Percentiles rank a stretch among this genome's conserved stretches.
Evolutionary conservation across 768 basidiomycete species (phyloP).

Genomic region (Amanita fuliginea): DNA sequence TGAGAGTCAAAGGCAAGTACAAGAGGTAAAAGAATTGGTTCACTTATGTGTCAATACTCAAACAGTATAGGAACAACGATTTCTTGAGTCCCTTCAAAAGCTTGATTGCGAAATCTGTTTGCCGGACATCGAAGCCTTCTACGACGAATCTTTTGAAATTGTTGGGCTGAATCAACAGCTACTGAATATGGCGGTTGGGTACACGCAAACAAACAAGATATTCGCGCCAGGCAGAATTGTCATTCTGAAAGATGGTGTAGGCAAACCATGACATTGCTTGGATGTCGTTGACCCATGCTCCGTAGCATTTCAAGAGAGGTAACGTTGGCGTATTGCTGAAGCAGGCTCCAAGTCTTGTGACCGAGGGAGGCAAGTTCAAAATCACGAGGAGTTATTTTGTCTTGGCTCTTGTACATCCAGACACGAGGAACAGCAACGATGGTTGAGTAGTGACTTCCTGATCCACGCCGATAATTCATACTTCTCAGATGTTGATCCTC

Average conservation of each 20-base stretch:
- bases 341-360: constrained; percentile 36
- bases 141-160: constrained; percentile 58
- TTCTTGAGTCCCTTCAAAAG: constrained; percentile 47
- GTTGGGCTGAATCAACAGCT: constrained; percentile 53
- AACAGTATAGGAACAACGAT: constrained; percentile 55
- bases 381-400: constrained; percentile 53
- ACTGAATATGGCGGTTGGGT: constrained; percentile 43
- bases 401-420: constrained; percentile 57
- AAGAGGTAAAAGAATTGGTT: constrained; percentile 39
- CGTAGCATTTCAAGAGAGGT: constrained; percentile 65
- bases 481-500: constrained; percentile 43
- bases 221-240: constrained; percentile 72
- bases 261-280: constrained; percentile 11
- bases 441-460: constrained; percentile 25
- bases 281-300: neutral
- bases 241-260: constrained; percentile 70
- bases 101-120: constrained; percentile 59
- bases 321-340: constrained; percentile 67
- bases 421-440: constrained; percentile 41
- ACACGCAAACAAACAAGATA: constrained; percentile 57
- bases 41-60: neutral
- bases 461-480: neutral
- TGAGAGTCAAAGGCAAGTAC: constrained; percentile 83
- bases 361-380: constrained; percentile 31
- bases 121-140: constrained; percentile 66